Evolutionary conservation across 2,329 filamentous ascomycete species (phyloP).

Genomic region (Cordyceps sp.): DNA sequence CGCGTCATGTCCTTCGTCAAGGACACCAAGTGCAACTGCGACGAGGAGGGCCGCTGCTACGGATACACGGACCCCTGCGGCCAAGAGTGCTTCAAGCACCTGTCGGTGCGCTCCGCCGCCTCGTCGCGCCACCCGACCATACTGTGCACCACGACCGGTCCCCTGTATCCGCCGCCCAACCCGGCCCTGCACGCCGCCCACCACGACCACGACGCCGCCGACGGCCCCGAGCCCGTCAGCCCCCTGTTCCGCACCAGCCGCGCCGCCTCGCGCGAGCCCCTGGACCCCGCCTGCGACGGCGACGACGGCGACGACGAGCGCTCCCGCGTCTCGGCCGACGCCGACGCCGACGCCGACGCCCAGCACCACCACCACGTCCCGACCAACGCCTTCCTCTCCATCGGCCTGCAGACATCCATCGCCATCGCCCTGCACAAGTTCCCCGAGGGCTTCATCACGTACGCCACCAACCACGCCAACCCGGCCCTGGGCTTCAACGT

Average conservation of each 20-base stretch:
- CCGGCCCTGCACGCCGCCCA: slow-evolving; percentile 10
- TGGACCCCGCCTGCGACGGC: slow-evolving; percentile 8
- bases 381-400: slow-evolving; percentile 80
- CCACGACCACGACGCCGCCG: slow-evolving; percentile 8
- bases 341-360: slow-evolving; percentile 27
- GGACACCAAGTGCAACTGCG: slow-evolving; percentile 46
- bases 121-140: slow-evolving; percentile 18
- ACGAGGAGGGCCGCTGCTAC: slow-evolving; percentile 42
- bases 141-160: slow-evolving; percentile 25
- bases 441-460: slow-evolving; percentile 76
- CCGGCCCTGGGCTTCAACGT: slow-evolving; percentile 77
- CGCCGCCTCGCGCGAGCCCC: slow-evolving; percentile 21
- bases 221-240: slow-evolving; percentile 11
- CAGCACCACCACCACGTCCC: slow-evolving; percentile 89
- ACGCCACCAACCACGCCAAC: slow-evolving; percentile 93
- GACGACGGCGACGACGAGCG: slow-evolving; percentile 7
- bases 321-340: slow-evolving; percentile 10
- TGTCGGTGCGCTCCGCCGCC: slow-evolving; percentile 21
- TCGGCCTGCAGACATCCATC: slow-evolving; percentile 89
- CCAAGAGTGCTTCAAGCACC: slow-evolving; percentile 47
- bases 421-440: slow-evolving; percentile 95
- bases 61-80: slow-evolving; percentile 50
- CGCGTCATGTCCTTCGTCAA: slow-evolving; percentile 48
- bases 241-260: slow-evolving; percentile 19
- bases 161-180: slow-evolving; percentile 11